Evolutionary conservation across 2,329 filamentous ascomycete species (phyloP).

Genomic region (Elsinoe perseae): DNA sequence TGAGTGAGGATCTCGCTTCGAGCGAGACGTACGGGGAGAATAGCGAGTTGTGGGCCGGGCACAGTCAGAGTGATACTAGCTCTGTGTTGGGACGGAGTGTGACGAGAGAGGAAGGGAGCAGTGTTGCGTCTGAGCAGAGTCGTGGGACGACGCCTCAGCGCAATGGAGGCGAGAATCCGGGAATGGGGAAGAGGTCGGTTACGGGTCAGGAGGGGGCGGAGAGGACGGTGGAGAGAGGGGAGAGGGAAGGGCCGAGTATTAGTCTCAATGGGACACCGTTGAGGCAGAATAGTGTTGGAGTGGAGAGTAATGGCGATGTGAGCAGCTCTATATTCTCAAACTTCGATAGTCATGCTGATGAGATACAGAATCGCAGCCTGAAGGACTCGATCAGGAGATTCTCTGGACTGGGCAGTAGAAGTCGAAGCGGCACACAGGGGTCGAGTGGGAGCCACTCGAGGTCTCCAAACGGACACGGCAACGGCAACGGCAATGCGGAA

Average conservation of each 20-base stretch:
- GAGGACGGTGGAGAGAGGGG: neutral
- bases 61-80: neutral
- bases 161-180: neutral
- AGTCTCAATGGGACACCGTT: conserved; percentile 9
- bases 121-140: neutral
- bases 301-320: conserved; percentile 13
- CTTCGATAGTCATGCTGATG: neutral
- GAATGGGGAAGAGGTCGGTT: neutral
- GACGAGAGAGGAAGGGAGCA: neutral
- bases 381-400: conserved; percentile 4
- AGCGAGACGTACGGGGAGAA: neutral
- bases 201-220: neutral
- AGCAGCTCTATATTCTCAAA: neutral
- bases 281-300: conserved; percentile 12
- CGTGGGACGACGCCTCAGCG: neutral
- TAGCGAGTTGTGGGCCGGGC: neutral
- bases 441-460: neutral
- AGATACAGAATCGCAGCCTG: neutral
- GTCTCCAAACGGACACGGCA: neutral
- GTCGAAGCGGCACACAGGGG: conserved; percentile 1
- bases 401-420: conserved; percentile 1
- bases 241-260: conserved; percentile 9
- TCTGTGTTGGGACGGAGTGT: neutral
- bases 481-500: neutral
- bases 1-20: neutral